Evolutionary conservation across 2,329 filamentous ascomycete genomes (phyloP).

Genomic region (Bipolaris zeicola): DNA sequence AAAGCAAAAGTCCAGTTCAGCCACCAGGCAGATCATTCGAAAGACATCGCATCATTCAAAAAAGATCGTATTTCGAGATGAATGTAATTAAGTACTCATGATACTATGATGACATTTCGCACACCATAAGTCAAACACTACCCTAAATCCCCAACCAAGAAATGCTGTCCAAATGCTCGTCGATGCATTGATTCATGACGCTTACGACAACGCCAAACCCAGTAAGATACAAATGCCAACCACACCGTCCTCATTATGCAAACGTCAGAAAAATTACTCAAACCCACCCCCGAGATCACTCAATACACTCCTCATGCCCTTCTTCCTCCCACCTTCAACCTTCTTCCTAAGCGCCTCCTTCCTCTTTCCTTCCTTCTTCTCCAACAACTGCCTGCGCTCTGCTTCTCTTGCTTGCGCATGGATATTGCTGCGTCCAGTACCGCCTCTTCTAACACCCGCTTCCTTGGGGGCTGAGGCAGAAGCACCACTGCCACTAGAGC

Average conservation of each 20-base stretch:
- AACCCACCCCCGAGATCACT: conserved; percentile 43
- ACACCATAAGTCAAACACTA: no score
- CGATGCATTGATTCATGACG: not conserved
- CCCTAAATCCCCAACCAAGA: not conserved
- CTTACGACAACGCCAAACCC: not conserved
- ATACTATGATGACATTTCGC: no score
- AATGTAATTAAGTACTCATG: no score
- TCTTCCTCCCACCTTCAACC: conserved; percentile 38
- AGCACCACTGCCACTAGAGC: conserved; percentile 35
- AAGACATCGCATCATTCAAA: no score
- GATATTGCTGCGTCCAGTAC: conserved; percentile 64
- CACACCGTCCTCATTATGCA: not conserved
- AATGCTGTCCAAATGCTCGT: not conserved
- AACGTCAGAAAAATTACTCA: conserved; percentile 28
- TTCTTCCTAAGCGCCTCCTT: conserved; percentile 55
- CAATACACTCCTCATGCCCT: conserved; percentile 42
- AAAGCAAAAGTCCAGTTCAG: no score
- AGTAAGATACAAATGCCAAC: not conserved
- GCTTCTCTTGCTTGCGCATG: conserved; percentile 65
- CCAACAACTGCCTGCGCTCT: conserved; percentile 58
- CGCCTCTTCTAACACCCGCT: conserved; percentile 53
- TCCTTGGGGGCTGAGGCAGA: conserved; percentile 24
- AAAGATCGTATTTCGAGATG: no score
- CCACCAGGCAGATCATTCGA: no score
- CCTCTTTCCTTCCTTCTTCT: conserved; percentile 59